Evolutionary conservation across 1,284 basidiomycete species (phyloP).

Genomic region (Pseudozyma sp.): DNA sequence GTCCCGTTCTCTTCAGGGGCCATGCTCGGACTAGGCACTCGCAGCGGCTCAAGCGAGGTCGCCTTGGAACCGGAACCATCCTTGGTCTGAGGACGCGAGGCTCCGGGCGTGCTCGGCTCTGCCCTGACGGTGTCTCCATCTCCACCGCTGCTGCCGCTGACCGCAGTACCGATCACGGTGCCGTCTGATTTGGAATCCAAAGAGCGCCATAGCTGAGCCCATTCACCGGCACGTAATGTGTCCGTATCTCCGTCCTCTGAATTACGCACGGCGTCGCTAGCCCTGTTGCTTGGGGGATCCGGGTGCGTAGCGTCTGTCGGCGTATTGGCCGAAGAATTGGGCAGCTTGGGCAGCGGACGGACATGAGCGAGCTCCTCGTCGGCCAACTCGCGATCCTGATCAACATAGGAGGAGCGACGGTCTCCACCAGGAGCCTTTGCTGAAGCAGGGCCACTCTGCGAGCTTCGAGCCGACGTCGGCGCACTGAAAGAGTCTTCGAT

Average conservation of each 20-base stretch:
- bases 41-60: slow-evolving; percentile 4
- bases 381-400: slow-evolving; percentile 42
- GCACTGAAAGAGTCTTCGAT: slow-evolving; percentile 56
- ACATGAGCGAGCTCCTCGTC: slow-evolving; percentile 56
- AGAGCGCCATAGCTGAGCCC: slow-evolving; percentile 44
- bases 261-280: slow-evolving; percentile 10
- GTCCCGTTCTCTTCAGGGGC: slow-evolving; percentile 52
- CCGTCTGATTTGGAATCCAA: slow-evolving; percentile 28
- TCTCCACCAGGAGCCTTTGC: slow-evolving; percentile 21
- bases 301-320: slow-evolving; percentile 18
- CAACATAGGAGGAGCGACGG: slow-evolving; percentile 19
- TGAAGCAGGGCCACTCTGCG: slow-evolving; percentile 47
- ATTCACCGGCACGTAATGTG: slow-evolving; percentile 54
- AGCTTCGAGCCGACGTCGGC: slow-evolving; percentile 61
- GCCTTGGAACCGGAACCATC: slow-evolving; percentile 13
- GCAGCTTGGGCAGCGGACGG: slow-evolving; percentile 53
- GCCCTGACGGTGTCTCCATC: slow-evolving; percentile 48
- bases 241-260: slow-evolving; percentile 49
- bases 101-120: slow-evolving; percentile 41
- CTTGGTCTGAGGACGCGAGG: slow-evolving; percentile 27
- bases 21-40: slow-evolving; percentile 21
- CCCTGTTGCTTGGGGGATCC: slow-evolving; percentile 4
- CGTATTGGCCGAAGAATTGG: slow-evolving; percentile 28
- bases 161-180: slow-evolving; percentile 26
- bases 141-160: slow-evolving; percentile 46